These are phyloP conservation scores for Arthrinium puccinioides DNA, from an alignment of 2,329 filamentous ascomycete species.

Conservation along the genomic window DNA sequence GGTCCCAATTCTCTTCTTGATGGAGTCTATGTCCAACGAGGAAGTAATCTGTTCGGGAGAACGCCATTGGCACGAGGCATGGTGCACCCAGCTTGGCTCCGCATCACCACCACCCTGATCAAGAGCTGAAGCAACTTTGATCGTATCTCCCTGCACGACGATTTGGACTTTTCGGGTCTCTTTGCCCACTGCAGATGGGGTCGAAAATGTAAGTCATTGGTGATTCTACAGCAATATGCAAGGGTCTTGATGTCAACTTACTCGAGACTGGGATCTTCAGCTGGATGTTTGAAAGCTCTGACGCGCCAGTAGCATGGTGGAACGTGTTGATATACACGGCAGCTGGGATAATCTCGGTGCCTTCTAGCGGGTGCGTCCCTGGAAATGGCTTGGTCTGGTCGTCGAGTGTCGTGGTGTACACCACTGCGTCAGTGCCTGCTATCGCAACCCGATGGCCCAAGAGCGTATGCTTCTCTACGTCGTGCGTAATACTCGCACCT, in stretches of 20 bases:
- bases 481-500: slow-evolving; percentile 12
- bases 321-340: slow-evolving; percentile 30
- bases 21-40: slow-evolving; percentile 14
- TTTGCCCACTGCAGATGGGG: no score
- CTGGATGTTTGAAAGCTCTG: no score
- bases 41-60: no score
- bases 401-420: slow-evolving; percentile 28
- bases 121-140: slow-evolving; percentile 29
- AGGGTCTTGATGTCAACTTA: no score
- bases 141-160: slow-evolving; percentile 18
- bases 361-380: slow-evolving; percentile 29
- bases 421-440: slow-evolving; percentile 17
- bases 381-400: slow-evolving; percentile 32
- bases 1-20: slow-evolving; percentile 18
- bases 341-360: slow-evolving; percentile 34
- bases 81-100: no score
- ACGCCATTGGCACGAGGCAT: no score
- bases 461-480: slow-evolving; percentile 26
- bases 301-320: slow-evolving; percentile 21
- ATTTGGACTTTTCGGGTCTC: slow-evolving; percentile 27
- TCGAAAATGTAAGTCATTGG: no score
- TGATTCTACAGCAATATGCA: no score
- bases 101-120: no score
- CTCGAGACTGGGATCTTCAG: slow-evolving; percentile 26
- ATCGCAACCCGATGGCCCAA: slow-evolving; percentile 21